Evolutionary conservation across 805 yeast species (phyloP), one percentile per base, ranked within the genome.

Genomic region (Pichia deserticola): DNA sequence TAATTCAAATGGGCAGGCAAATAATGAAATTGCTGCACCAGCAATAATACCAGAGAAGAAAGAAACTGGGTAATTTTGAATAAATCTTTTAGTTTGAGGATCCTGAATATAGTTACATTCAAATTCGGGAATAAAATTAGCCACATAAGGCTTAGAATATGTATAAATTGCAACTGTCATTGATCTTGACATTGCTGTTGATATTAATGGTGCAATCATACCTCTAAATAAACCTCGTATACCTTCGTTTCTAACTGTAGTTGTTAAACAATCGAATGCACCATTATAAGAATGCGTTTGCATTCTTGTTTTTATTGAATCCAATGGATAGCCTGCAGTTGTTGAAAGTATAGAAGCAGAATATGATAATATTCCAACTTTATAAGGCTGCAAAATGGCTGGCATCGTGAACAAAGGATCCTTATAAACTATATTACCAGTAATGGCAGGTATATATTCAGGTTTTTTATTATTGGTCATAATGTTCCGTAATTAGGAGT

Each of bases 1-100:
- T 66, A 86, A 78, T 64, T 88, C 96, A 62, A 88, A 88, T 1
- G 96, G 96, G 56, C 92, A 84, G 3, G 89, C 86, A 63, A 82
- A 78, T 6, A 75, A 36, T 4, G 88, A 75, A 12, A 85, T 80
- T 3, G 73, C 65, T 7, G 77, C 77, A 5, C 96, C 96, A 0
- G 93, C 79, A 0, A 78, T 53, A 5, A 76, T 67, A 5, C 96
- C 96, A 0, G 90, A 72, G 1, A 70, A 40, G 47, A 80, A 72
- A 51, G 71, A 58, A 52, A 74, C 54, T 57, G 86, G 74, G 49
- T 78, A 57, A 63, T 71, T 74, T 43, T 70, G 41, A 6, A 65
- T 8, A 28, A 61, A 59, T 20, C 40, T 45, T 34, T 57, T 53
- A 28, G 57, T 38, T 11, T 57, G 50, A 13, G 39, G 37, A 40